A percentile compares a stretch with the other conserved stretches of the same genome.
phyloP scores from a whole-genome alignment of 495 filamentous ascomycete genomes.

The Annulohypoxylon stygium region DNA sequence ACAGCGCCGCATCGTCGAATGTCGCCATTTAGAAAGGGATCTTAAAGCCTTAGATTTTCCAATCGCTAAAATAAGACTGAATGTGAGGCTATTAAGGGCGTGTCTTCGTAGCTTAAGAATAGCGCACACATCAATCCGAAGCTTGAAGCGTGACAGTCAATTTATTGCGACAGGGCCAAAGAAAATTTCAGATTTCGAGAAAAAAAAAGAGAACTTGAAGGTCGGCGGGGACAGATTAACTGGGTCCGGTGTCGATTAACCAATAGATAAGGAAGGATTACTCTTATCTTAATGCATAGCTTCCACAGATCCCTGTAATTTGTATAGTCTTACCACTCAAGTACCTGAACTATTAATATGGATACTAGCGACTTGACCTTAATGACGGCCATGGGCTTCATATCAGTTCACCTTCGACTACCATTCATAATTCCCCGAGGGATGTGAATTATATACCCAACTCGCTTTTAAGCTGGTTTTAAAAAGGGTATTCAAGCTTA shows the following conservation, averaged over 20 bases:
- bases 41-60: not conserved
- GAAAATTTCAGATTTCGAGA: conserved; percentile 37
- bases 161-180: conserved; percentile 33
- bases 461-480: not conserved
- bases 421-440: not conserved
- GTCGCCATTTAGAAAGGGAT: conserved; percentile 52
- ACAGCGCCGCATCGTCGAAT: conserved; percentile 72
- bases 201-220: conserved; percentile 34
- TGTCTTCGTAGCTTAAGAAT: not conserved
- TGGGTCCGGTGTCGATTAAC: not conserved
- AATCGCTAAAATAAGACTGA: not conserved
- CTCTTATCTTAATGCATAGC: conserved; percentile 17
- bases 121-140: not conserved
- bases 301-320: not conserved
- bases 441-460: not conserved
- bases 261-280: conserved; percentile 29
- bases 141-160: not conserved
- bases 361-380: too few species aligned
- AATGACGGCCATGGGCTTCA: too few species aligned
- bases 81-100: not conserved
- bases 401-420: not conserved
- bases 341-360: conserved; percentile 9
- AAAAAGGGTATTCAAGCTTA: not conserved
- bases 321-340: conserved; percentile 20
- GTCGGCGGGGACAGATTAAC: conserved; percentile 49